Base-by-base conservation (phyloP, 208 protist species). In the Wallacemonas sp. region DNA sequence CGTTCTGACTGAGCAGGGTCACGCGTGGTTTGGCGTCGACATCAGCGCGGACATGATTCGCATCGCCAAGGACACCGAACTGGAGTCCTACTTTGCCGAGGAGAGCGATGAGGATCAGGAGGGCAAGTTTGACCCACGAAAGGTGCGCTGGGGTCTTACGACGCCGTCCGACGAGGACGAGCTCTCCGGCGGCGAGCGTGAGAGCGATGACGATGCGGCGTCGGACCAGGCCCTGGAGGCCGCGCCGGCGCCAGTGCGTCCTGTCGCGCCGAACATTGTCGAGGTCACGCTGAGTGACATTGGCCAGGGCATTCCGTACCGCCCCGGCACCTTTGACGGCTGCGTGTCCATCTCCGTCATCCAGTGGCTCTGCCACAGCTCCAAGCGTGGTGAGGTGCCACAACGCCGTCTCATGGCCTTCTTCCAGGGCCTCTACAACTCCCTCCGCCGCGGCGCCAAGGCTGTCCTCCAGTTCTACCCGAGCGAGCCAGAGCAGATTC, bases 311-410 rank as follows among this genome's bases (percentile, higher is more conserved):
- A 58, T 99, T 0, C 88, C 88, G 14, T 99, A 99, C 74, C 84
- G 97, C 30, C 83, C 98, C 2, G 98, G 96, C 39, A 83, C 81
- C 19, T 99, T 99, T 87, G 99, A 99, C 76, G 98, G 95, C 8
- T 97, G 87, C 21, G 96, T 99, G 55, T 98, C 88, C 56, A 98
- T 99, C 55, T 99, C 98, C 21, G 98, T 97, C 1, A 52, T 99
- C 23, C 98, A 99, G 78, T 99, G 98, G 98, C 87, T 99, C 9
- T 99, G 98, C 77, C 98, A 99, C 80, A 97, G 96, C 36, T 98
- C 99, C 68, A 92, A 90, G 46, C 83, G 66, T 30, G 80, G 78
- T 19, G 87, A 99, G 65, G 94, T 98, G 3, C 98, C 98, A 3
- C 80, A 95, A 52, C 86, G 88, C 54, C 88, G 99, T 19, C 77